Base-by-base conservation (phyloP, 1,284 basidiomycete species). In the Ceratobasidium sp. region DNA sequence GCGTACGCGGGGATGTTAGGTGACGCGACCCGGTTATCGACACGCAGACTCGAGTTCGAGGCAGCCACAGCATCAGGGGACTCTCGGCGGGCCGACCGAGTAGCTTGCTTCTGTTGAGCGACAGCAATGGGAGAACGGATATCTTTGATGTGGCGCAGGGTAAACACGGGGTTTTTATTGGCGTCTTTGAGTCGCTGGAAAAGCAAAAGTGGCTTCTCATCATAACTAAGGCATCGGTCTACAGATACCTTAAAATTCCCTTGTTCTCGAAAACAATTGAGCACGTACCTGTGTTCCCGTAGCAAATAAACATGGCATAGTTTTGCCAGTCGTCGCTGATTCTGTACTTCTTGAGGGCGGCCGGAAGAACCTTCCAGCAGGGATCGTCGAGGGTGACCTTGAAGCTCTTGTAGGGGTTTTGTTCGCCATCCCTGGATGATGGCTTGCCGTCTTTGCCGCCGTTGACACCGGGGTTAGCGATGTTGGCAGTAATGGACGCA, bases 291-390 rank as follows among this genome's bases (percentile, higher is more conserved):
- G 93, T 84, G 70, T 90, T 88, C 14, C 93, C 95, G 77, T 95
- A 98, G 75, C 95, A 98, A 73, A 99, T 98, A 79, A 99, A 99
- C 85, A 99, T 90, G 25, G 96, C 97, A 80, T 99, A 99, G 75
- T 93, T 90, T 81, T 93, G 90, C 95, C 96, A 99, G 77, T 95
- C 95, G 74, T 99, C 97, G 76, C 95, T 90, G 79, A 99, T 98
- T 77, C 94, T 94, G 80, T 99, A 99, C 79, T 98, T 98, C 80
- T 98, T 98, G 72, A 99, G 82, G 16, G 97, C 97, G 0, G 96
- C 95, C 0, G 97, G 96, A 16, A 99, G 81, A 16, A 99, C 96
- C 76, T 97, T 98, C 89, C 92, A 96, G 67, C 95, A 97, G 0
- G 97, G 96, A 78, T 99, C 97, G 71, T 99, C 96, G 71, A 99